These are phyloP conservation scores for Helotiales sp. DNA, from an alignment of 2,329 filamentous ascomycete genomes.

Conservation along the genomic window DNA sequence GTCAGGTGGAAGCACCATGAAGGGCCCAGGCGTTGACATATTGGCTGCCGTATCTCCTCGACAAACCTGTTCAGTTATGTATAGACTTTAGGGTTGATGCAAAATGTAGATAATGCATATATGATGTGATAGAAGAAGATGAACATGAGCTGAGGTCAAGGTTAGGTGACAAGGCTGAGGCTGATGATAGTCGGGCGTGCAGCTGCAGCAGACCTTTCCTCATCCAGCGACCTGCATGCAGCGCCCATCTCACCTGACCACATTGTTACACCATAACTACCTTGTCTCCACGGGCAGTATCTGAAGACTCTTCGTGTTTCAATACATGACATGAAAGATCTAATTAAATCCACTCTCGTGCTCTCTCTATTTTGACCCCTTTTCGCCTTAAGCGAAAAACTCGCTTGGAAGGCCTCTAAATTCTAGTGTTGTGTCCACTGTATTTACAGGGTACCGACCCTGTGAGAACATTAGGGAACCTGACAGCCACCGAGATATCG, in stretches of 20 bases:
- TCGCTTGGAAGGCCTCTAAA: neutral
- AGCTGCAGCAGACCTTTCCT: neutral
- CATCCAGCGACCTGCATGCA: neutral
- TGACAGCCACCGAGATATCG: no score
- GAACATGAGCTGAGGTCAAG: neutral
- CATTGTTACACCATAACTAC: neutral
- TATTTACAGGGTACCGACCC: neutral
- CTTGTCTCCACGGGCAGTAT: no score
- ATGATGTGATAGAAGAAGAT: neutral
- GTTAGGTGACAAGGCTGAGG: slow-evolving; percentile 8
- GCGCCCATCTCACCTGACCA: neutral
- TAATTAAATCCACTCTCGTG: no score
- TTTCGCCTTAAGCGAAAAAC: neutral
- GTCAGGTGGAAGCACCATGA: no score
- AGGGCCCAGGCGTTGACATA: no score
- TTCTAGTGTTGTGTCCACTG: neutral
- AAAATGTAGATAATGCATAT: neutral
- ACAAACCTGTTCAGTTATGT: no score
- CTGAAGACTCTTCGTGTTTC: no score
- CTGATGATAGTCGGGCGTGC: neutral
- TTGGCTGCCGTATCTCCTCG: no score
- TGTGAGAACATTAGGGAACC: no score
- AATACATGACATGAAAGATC: no score
- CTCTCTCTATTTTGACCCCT: neutral
- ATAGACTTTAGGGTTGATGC: neutral